Percentiles rank a stretch among this genome's conserved stretches.
Conservation (phyloP, 2,329 filamentous ascomycete species). For the Bipolaris victoriae region DNA sequence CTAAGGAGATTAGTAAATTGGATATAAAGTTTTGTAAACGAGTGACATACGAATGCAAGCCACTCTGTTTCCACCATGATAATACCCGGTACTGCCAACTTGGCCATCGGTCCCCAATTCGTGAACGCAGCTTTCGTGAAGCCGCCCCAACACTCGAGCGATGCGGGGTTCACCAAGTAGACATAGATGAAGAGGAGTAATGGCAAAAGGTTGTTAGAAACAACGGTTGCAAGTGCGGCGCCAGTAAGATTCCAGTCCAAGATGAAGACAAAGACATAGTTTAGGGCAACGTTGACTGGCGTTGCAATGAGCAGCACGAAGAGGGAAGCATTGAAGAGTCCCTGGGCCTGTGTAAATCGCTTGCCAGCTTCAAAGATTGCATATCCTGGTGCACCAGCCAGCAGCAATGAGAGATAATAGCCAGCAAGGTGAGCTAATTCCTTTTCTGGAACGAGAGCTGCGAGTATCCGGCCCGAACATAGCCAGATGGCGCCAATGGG, state of each 20-base stretch:
- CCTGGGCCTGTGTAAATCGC: constrained; percentile 62
- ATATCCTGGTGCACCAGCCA: constrained; percentile 61
- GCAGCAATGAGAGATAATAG: constrained; percentile 56
- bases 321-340: constrained; percentile 59
- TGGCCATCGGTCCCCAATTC: constrained; percentile 85
- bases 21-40: not conserved
- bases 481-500: constrained; percentile 60
- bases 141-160: constrained; percentile 70
- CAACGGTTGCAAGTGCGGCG: constrained; percentile 58
- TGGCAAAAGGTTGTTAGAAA: constrained; percentile 58
- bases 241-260: constrained; percentile 57
- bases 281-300: constrained; percentile 57
- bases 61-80: constrained; percentile 82
- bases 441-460: constrained; percentile 56
- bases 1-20: constrained; percentile 1
- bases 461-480: constrained; percentile 55
- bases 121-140: constrained; percentile 70
- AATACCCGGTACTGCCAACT: constrained; percentile 86
- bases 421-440: constrained; percentile 58
- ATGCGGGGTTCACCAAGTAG: constrained; percentile 48
- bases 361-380: constrained; percentile 62
- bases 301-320: constrained; percentile 56
- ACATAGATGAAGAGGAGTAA: constrained; percentile 57
- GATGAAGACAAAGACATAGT: constrained; percentile 56
- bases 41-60: constrained; percentile 36